Evolutionary conservation across 2,329 filamentous ascomycete genomes (phyloP), one percentile per base, ranked within the genome.

Genomic region (Lithohypha guttulata): DNA sequence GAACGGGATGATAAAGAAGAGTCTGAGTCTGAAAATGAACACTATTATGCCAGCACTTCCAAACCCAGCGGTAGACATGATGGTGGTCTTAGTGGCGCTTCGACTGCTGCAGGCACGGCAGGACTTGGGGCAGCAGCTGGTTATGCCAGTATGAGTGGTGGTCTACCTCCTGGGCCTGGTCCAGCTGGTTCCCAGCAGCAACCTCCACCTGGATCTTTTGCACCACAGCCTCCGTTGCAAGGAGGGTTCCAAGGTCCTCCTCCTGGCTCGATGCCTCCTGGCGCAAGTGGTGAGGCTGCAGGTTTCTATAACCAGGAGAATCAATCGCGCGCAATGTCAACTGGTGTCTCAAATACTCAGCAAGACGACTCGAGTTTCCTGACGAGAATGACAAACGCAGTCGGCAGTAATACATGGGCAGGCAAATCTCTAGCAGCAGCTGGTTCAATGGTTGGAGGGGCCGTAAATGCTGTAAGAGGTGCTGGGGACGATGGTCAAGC

Each of bases 401-500:
- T 94, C 14, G 49, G 49, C 3, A 84, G 85, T 1, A 83, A 86
- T 11, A 27, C 26, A 11, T 39, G 35, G 35, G 35, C 35, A n/a
- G 31, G 13, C 10, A 20, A 27, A 11, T 14, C 35, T 15, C 72
- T 93, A 48, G 81, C 84, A 18, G 86, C 85, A 7, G 85, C 85
- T 0, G 83, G 86, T 10, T 82, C 83, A 13, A 84, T 75, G 33
- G 76, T 93, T 45, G 85, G 85, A 28, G 85, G 81, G 45, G 86
- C 85, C 18, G 66, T 95, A 49, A 80, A 80, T 39, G 79, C 83
- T 11, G 91, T 93, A 49, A 26, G 35, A 5, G 35, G 26, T 13
- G 74, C 82, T 40, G 84, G 94, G 57, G 86, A 93, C 55, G 83
- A 87, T 55, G 79, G 77, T 55, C 73, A 76, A 45, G 81, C 81